A percentile compares a stretch with the other conserved stretches of the same genome.
These are phyloP conservation scores for Ehretia macrophylla DNA, from an alignment of 257 asterid genomes.

Conservation along the genomic window DNA sequence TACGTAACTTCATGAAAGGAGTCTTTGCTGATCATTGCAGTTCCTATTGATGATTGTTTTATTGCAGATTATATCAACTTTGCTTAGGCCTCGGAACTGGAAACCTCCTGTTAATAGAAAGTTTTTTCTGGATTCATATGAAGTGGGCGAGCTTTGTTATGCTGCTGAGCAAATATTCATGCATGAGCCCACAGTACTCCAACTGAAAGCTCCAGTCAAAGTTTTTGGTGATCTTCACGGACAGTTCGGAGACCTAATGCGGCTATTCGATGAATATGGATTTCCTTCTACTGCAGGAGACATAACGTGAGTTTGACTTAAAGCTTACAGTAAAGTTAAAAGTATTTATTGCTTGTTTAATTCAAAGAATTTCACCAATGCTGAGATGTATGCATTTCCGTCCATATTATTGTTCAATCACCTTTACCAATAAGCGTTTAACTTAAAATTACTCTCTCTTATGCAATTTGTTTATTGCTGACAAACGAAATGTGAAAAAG, in stretches of 20 bases:
- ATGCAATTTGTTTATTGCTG: too few relatives aligned
- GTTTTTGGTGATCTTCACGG: constrained; percentile 99
- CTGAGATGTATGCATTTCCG: too few relatives aligned
- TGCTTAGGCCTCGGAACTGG: constrained; percentile 96
- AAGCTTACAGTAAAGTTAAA: not conserved
- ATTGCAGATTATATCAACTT: constrained; percentile 79
- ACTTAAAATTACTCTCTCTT: too few relatives aligned
- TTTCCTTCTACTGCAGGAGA: constrained; percentile 99
- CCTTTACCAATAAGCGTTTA: too few relatives aligned
- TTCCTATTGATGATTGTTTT: constrained; percentile 10
- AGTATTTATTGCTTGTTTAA: not conserved
- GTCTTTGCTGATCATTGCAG: not conserved
- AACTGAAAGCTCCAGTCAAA: constrained; percentile 93
- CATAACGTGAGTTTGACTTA: constrained; percentile 63
- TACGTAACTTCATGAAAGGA: not conserved
- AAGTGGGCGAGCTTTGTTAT: constrained; percentile 97
- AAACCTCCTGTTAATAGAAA: constrained; percentile 84
- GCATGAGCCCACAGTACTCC: constrained; percentile 98
- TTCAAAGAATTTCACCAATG: too few relatives aligned
- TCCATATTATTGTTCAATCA: too few relatives aligned
- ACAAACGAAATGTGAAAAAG: too few relatives aligned
- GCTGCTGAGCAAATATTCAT: constrained; percentile 98
- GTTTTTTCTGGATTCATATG: constrained; percentile 94
- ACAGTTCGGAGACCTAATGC: constrained; percentile 97
- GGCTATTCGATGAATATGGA: constrained; percentile 98